Evolutionary conservation across 2,329 filamentous ascomycete genomes (phyloP).

Genomic region (Trichoderma sp.): DNA sequence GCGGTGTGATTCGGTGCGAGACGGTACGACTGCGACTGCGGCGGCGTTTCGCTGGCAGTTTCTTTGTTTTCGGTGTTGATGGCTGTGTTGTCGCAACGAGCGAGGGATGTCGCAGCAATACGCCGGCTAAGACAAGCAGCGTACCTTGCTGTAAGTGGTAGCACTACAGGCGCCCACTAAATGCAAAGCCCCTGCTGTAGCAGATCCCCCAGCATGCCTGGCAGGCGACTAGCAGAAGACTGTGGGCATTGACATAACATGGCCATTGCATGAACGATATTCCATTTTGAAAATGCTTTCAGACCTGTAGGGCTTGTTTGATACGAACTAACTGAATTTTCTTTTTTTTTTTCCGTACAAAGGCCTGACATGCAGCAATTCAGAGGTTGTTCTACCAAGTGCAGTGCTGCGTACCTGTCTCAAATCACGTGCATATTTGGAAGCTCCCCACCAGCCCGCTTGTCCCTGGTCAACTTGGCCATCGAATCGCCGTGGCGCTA

Average conservation of each 20-base stretch:
- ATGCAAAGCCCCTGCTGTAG: neutral
- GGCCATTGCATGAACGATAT: neutral
- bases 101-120: neutral
- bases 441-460: neutral
- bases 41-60: neutral
- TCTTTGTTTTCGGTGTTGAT: neutral
- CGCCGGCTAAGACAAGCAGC: neutral
- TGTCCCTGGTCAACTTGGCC: neutral
- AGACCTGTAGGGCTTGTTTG: too few relatives aligned
- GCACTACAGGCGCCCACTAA: neutral
- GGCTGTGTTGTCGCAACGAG: slow-evolving; percentile 9
- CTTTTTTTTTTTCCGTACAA: neutral
- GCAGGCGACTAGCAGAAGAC: neutral
- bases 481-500: slow-evolving; percentile 7
- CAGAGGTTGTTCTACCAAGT: neutral
- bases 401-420: neutral
- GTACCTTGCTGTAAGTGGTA: neutral
- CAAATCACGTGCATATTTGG: slow-evolving; percentile 4
- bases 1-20: neutral
- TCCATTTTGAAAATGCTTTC: neutral
- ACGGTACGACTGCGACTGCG: neutral
- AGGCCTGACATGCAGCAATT: neutral
- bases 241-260: neutral
- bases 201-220: neutral
- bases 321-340: too few relatives aligned